These are phyloP conservation scores for Hymenoscyphus salicellus DNA, from an alignment of 2,329 filamentous ascomycete species.

Conservation along the genomic window DNA sequence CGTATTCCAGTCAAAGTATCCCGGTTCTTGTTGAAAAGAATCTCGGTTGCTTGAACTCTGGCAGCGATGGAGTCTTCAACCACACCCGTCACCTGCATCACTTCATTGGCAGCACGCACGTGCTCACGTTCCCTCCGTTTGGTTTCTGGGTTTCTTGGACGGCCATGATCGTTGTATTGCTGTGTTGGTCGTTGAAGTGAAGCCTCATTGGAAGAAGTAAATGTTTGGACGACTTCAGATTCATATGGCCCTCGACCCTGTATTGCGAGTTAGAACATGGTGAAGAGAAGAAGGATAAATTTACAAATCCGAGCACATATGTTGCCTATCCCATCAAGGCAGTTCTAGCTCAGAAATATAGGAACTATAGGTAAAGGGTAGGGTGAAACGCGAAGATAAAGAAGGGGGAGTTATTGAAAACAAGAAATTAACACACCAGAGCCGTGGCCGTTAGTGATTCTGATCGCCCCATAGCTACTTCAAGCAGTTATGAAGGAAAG, in stretches of 20 bases:
- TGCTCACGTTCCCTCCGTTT: conserved; percentile 34
- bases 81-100: conserved; percentile 37
- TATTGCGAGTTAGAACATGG: background rate
- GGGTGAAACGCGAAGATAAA: background rate
- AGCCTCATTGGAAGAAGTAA: background rate
- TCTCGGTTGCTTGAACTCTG: conserved; percentile 25
- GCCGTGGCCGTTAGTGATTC: conserved; percentile 28
- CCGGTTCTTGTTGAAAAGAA: conserved; percentile 21
- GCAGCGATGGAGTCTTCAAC: conserved; percentile 33
- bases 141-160: conserved; percentile 35
- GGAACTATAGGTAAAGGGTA: too few relatives aligned
- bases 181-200: conserved; percentile 20
- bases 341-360: too few relatives aligned
- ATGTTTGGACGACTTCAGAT: conserved; percentile 29
- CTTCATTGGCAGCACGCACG: conserved; percentile 37
- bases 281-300: too few relatives aligned
- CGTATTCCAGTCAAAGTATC: conserved; percentile 33
- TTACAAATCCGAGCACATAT: background rate
- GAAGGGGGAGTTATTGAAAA: background rate
- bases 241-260: conserved; percentile 38
- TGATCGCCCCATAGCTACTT: conserved; percentile 23
- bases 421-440: conserved; percentile 19
- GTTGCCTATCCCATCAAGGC: background rate
- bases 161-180: conserved; percentile 35
- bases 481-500: background rate